Percentiles rank a stretch among this genome's conserved stretches.
Conservation (phyloP, 257 asterid species). For the Echites panduratus region DNA sequence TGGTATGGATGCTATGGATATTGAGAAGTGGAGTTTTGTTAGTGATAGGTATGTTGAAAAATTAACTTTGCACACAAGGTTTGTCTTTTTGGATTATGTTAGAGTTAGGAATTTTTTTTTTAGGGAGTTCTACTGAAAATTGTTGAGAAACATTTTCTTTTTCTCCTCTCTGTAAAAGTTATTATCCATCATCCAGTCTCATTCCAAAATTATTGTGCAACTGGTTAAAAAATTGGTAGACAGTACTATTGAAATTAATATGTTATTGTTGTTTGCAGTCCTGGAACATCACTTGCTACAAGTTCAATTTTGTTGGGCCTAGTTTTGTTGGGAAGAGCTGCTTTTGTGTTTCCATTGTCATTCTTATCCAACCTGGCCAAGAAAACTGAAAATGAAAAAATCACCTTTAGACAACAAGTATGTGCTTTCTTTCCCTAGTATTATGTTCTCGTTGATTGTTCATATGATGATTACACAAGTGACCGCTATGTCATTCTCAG, state of each 20-base stretch:
- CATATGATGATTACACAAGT: not conserved
- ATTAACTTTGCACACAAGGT: not conserved
- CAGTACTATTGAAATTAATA: not conserved
- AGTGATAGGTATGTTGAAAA: slow-evolving; percentile 27
- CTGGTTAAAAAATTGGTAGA: not conserved
- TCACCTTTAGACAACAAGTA: slow-evolving; percentile 34
- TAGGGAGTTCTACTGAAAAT: not conserved
- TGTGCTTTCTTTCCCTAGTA: slow-evolving; percentile 6
- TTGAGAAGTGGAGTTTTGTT: slow-evolving; percentile 35
- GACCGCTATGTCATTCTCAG: slow-evolving; percentile 12
- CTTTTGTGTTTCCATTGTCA: slow-evolving; percentile 40
- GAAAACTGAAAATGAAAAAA: slow-evolving; percentile 25
- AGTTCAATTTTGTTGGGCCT: slow-evolving; percentile 36
- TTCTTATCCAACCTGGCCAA: slow-evolving; percentile 32
- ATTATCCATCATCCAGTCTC: not conserved
- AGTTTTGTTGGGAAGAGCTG: slow-evolving; percentile 34
- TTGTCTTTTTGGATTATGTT: not conserved
- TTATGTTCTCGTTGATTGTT: not conserved
- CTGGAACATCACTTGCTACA: slow-evolving; percentile 30
- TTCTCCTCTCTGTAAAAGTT: not conserved
- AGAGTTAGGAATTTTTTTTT: not conserved
- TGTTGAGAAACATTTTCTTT: not conserved
- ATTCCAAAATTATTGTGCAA: not conserved
- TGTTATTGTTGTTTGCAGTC: slow-evolving; percentile 22
- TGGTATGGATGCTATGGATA: slow-evolving; percentile 48